phyloP scores from a whole-genome alignment of 345 rosid genomes.

The Punica granatum region DNA sequence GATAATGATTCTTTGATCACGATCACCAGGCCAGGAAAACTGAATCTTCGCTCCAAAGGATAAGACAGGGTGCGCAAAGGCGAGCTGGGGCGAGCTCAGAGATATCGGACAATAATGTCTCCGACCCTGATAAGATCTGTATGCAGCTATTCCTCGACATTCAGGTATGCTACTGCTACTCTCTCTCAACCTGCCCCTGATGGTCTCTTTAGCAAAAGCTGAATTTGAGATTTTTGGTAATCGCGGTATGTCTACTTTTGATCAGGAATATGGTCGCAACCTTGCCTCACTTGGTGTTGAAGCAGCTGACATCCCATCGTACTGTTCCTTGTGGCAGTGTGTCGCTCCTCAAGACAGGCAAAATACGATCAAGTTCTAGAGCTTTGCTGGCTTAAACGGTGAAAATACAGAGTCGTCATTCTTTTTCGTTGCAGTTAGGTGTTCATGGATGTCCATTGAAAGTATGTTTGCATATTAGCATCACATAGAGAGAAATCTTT shows the following conservation, averaged over 20 bases:
- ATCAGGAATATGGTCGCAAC: constrained; percentile 83
- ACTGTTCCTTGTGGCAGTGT: constrained; percentile 76
- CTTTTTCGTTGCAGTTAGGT: background rate
- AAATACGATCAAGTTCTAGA: constrained; percentile 35
- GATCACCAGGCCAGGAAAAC: constrained; percentile 68
- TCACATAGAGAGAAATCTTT: background rate
- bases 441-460: background rate
- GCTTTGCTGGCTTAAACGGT: background rate
- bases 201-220: background rate
- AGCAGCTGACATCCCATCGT: constrained; percentile 58
- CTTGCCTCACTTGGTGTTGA: constrained; percentile 60
- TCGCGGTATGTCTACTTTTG: background rate
- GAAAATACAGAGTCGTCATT: background rate
- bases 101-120: constrained; percentile 61
- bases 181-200: background rate
- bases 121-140: constrained; percentile 84
- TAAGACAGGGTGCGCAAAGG: constrained; percentile 82
- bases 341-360: constrained; percentile 82
- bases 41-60: constrained; percentile 81
- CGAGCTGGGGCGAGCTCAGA: constrained; percentile 90
- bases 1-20: constrained; percentile 6
- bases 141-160: constrained; percentile 94
- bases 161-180: constrained; percentile 42
- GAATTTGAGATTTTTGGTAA: background rate
- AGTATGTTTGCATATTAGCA: background rate